Evolutionary conservation across 176 grass and related monocot genomes (phyloP), one percentile per base, ranked within the genome.

Genomic region (Aegilops tauschii): DNA sequence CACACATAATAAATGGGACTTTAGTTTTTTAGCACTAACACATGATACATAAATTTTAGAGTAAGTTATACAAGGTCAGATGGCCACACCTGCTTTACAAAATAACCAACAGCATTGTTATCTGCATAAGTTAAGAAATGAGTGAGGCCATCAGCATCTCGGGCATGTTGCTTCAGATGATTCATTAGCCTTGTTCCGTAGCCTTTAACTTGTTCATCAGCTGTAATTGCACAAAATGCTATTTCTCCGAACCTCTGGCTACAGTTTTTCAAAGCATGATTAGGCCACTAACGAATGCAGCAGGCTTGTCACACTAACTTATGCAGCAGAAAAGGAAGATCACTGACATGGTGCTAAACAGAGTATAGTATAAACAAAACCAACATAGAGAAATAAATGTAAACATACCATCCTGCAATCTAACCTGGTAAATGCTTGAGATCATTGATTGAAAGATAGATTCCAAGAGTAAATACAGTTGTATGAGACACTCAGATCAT

Each of bases 191-290:
- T 96, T 85, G 97, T 99, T 44, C 97, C 97, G 85, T 99, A 99
- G n/a, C 97, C 97, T 91, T 99, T 99, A 61, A 99, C 97, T 96
- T 99, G 97, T 76, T 99, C 94, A 91, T 99, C 97, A 47, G 94
- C 90, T 87, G 97, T 99, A 68, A 99, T 99, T 61, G 97, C 97
- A 90, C 94, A 96, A 75, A 99, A 99, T 69, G 97, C 94, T 91
- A 99, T 99, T 80, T 99, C 97, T 76, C 94, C 97, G 64, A 99
- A 99, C 81, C 77, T 96, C 87, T 99, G 94, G 85, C 97, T 99
- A 91, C 58, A 89, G 76, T 83, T 71, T 76, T 61, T 64, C 76
- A 65, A 65, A 82, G 29, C 67, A 69, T 12, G 79, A 91, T 84
- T 65, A 89, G 82, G 35, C 80, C 20, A 82, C 17, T 83, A 83